Conservation (phyloP, 371 early-diverging fungal genomes). For the Zychaea mexicana region DNA sequence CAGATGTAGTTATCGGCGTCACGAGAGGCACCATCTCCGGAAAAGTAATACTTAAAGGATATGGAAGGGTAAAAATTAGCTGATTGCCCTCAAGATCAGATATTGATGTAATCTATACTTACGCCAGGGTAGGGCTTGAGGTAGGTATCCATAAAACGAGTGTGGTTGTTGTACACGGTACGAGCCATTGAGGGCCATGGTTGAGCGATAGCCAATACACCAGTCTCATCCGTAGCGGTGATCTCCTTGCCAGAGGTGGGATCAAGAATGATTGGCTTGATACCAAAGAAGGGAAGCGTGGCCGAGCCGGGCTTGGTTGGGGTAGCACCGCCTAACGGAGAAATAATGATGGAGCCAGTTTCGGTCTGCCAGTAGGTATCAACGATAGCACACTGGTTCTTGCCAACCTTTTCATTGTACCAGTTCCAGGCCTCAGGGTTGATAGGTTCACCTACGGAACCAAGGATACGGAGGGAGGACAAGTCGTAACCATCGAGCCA, state of each 20-base stretch:
- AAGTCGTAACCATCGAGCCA: conserved; percentile 79
- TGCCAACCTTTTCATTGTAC: conserved; percentile 92
- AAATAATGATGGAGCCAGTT: conserved; percentile 93
- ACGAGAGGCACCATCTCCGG: conserved; percentile 90
- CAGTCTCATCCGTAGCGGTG: conserved; percentile 76
- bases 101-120: neutral
- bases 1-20: conserved; percentile 94
- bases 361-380: conserved; percentile 99
- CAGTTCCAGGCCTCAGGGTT: conserved; percentile 98
- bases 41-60: conserved; percentile 69
- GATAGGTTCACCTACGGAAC: conserved; percentile 99
- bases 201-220: conserved; percentile 84
- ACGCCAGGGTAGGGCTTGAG: conserved; percentile 79
- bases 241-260: conserved; percentile 81
- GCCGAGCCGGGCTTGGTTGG: conserved; percentile 96
- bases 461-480: conserved; percentile 86
- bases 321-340: conserved; percentile 90
- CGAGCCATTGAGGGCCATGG: conserved; percentile 97
- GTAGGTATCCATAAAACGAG: conserved; percentile 90
- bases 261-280: conserved; percentile 86
- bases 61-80: neutral
- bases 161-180: conserved; percentile 88
- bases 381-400: conserved; percentile 89
- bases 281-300: conserved; percentile 97
- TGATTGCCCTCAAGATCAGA: neutral